These are phyloP conservation scores for Aspergillus pseudoterreus DNA, from an alignment of 2,329 filamentous ascomycete species.

Conservation along the genomic window DNA sequence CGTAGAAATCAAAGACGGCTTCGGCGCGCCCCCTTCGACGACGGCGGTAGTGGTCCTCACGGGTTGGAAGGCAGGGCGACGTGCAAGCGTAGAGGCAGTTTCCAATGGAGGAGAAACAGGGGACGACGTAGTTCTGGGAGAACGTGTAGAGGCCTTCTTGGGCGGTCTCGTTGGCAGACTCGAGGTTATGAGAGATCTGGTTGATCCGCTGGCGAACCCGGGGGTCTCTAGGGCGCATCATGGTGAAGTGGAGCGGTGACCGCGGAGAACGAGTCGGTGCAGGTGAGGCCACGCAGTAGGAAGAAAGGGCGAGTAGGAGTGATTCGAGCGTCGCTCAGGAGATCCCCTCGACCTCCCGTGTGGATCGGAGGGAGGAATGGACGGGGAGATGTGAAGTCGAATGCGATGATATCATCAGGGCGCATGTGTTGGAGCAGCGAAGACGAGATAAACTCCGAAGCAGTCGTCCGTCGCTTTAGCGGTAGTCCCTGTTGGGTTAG, in stretches of 20 bases:
- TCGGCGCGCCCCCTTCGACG: conserved; percentile 68
- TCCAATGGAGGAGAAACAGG: conserved; percentile 68
- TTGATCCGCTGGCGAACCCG: conserved; percentile 92
- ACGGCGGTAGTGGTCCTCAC: conserved; percentile 70
- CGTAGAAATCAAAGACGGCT: conserved; percentile 93
- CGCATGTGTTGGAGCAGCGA: conserved; percentile 2
- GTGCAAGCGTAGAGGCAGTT: conserved; percentile 67
- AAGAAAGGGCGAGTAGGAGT: conserved; percentile 9
- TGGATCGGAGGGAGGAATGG: background rate
- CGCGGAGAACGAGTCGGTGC: conserved; percentile 12
- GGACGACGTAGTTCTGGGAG: conserved; percentile 77
- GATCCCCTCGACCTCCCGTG: conserved; percentile 12
- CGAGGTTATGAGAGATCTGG: conserved; percentile 84
- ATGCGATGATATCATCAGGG: conserved; percentile 1
- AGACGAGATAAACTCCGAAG: background rate
- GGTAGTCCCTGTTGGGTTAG: background rate
- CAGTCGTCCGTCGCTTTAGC: background rate
- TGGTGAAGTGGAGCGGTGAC: conserved; percentile 26
- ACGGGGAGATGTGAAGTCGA: background rate
- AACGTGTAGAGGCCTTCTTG: conserved; percentile 88
- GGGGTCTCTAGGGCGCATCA: conserved; percentile 68
- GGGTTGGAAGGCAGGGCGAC: conserved; percentile 63
- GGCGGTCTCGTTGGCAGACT: conserved; percentile 86
- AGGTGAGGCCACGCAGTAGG: conserved; percentile 24
- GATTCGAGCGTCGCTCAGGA: conserved; percentile 11